Evolutionary conservation across 768 basidiomycete genomes (phyloP).

Genomic region (Sarcodon sp.): DNA sequence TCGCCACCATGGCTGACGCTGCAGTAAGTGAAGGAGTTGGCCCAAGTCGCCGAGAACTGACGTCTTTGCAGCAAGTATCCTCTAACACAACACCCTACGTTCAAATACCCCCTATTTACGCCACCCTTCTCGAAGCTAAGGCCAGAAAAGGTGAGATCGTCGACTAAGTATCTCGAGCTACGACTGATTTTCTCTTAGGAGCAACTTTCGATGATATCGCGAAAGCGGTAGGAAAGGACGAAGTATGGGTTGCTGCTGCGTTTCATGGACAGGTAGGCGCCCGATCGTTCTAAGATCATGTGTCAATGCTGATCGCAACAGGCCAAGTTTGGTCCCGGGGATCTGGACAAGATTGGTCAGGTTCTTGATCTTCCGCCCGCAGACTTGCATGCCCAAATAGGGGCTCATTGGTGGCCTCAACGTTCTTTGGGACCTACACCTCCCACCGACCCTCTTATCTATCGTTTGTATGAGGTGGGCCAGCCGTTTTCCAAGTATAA

Average conservation of each 20-base stretch:
- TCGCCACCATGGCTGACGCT: too few relatives aligned
- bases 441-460: constrained; percentile 70
- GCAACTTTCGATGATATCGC: constrained; percentile 62
- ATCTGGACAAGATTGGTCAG: constrained; percentile 38
- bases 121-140: constrained; percentile 50
- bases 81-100: constrained; percentile 9
- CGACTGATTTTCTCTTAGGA: constrained; percentile 22
- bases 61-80: too few relatives aligned
- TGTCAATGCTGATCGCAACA: constrained; percentile 12
- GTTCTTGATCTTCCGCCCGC: constrained; percentile 33
- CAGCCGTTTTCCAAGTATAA: neutral
- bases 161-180: neutral
- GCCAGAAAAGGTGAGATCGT: constrained; percentile 38
- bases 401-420: constrained; percentile 63
- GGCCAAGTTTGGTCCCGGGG: constrained; percentile 57
- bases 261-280: constrained; percentile 64
- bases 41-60: too few relatives aligned
- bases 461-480: constrained; percentile 67
- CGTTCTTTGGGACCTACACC: constrained; percentile 59
- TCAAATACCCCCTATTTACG: constrained; percentile 35
- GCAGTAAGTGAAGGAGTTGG: too few relatives aligned
- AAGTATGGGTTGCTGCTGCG: constrained; percentile 73
- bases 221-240: constrained; percentile 53
- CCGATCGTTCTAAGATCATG: neutral
- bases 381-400: constrained; percentile 31